A percentile compares a stretch with the other conserved stretches of the same genome.
These are phyloP conservation scores for Rhytidhysteron rufulum DNA, from an alignment of 2,329 filamentous ascomycete genomes.

Conservation along the genomic window DNA sequence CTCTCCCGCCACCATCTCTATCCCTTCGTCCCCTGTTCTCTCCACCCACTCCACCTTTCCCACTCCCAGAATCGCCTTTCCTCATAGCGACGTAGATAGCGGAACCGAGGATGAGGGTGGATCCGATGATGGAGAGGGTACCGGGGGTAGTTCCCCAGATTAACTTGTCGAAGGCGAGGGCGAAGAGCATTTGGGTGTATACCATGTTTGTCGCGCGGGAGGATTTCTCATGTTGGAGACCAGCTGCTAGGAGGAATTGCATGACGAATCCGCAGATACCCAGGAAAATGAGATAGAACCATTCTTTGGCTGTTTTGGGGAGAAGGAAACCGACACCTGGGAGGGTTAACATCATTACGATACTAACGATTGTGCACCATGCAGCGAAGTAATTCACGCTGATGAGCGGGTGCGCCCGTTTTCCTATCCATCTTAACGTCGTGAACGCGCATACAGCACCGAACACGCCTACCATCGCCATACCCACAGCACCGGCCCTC, in stretches of 20 bases:
- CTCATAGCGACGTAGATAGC: constrained; percentile 62
- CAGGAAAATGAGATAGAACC: constrained; percentile 64
- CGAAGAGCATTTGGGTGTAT: constrained; percentile 69
- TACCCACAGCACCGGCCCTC: constrained; percentile 64
- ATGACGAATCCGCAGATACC: constrained; percentile 74
- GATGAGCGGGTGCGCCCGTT: constrained; percentile 75
- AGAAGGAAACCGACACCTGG: constrained; percentile 56
- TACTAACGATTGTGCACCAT: constrained; percentile 66
- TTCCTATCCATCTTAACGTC: constrained; percentile 74
- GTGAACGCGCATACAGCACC: constrained; percentile 73
- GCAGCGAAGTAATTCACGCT: constrained; percentile 79
- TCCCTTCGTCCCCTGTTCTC: constrained; percentile 27
- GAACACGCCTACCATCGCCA: constrained; percentile 72
- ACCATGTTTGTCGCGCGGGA: constrained; percentile 62
- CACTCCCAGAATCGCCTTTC: constrained; percentile 24
- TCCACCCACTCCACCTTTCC: constrained; percentile 23
- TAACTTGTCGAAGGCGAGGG: constrained; percentile 60
- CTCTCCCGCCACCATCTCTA: constrained; percentile 11
- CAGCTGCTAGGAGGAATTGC: constrained; percentile 81
- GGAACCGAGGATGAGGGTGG: constrained; percentile 60
- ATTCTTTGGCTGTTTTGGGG: constrained; percentile 55
- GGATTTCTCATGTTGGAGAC: constrained; percentile 67
- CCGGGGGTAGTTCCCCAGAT: constrained; percentile 60
- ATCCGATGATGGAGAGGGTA: constrained; percentile 57
- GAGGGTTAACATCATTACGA: constrained; percentile 54